These are phyloP conservation scores for Tetrapisispora arboricola DNA, from an alignment of 805 yeast species.

Conservation along the genomic window DNA sequence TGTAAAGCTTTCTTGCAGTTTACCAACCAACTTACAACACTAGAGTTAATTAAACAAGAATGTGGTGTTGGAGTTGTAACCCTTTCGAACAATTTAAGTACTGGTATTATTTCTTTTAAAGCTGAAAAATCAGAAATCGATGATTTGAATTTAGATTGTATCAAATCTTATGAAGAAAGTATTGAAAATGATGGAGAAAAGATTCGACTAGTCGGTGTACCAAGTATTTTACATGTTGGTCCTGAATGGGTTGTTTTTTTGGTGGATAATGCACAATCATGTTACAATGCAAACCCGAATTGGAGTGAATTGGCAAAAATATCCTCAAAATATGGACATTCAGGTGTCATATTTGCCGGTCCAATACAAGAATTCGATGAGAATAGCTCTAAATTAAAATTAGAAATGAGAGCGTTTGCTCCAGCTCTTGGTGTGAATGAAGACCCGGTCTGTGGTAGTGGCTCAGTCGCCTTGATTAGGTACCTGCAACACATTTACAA, in stretches of 20 bases:
- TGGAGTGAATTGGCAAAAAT: constrained; percentile 15
- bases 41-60: constrained; percentile 32
- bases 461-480: constrained; percentile 30
- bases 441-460: constrained; percentile 49
- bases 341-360: constrained; percentile 36
- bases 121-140: constrained; percentile 12
- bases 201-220: constrained; percentile 10
- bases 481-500: constrained; percentile 20
- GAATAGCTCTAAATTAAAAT: constrained; percentile 13
- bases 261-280: constrained; percentile 26
- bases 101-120: constrained; percentile 23
- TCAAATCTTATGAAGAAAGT: constrained; percentile 5
- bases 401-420: constrained; percentile 38
- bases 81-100: constrained; percentile 19
- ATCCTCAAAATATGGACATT: constrained; percentile 13
- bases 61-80: constrained; percentile 37
- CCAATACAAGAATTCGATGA: constrained; percentile 5
- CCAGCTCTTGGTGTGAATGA: constrained; percentile 32
- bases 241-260: constrained; percentile 37
- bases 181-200: constrained; percentile 5
- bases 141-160: constrained; percentile 7
- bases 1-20: constrained; percentile 37
- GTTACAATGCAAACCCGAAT: constrained; percentile 30
- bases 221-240: constrained; percentile 33
- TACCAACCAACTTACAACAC: constrained; percentile 16